Conservation (phyloP, 768 basidiomycete genomes). For the Panellus pusillus region DNA sequence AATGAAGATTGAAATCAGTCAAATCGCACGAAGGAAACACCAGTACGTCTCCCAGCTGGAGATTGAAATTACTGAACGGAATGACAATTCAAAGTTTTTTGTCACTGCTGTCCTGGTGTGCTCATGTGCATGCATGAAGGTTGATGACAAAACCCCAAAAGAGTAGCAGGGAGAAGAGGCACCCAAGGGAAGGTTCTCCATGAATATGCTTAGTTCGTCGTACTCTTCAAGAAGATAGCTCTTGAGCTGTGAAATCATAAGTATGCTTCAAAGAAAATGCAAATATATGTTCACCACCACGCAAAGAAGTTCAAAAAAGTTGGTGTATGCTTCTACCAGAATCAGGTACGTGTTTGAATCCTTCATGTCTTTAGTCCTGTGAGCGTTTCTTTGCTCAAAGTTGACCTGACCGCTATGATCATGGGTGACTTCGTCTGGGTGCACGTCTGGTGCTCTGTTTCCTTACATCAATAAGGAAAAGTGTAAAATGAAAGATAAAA, state of each 20-base stretch:
- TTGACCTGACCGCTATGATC: neutral
- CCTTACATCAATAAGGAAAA: neutral
- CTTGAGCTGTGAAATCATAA: conserved; percentile 17
- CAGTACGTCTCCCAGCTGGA: conserved; percentile 11
- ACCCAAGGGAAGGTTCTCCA: conserved; percentile 20
- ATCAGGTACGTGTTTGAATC: neutral
- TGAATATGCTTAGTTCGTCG: conserved; percentile 18
- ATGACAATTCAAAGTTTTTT: conserved; percentile 25
- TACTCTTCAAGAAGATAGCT: conserved; percentile 22
- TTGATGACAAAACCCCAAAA: conserved; percentile 29
- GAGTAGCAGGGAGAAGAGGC: conserved; percentile 20
- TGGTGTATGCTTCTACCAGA: neutral
- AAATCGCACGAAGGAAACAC: neutral
- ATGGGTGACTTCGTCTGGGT: neutral
- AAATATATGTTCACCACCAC: no score
- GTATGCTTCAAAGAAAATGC: neutral
- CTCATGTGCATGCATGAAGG: conserved; percentile 21
- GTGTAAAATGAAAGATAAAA: neutral
- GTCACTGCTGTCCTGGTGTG: conserved; percentile 26
- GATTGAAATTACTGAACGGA: conserved; percentile 16
- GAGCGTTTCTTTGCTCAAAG: neutral
- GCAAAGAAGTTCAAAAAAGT: neutral
- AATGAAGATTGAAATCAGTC: conserved; percentile 15
- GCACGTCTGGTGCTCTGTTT: neutral
- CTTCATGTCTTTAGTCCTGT: neutral